These are phyloP conservation scores for Colletotrichum noveboracense DNA, from an alignment of 2,329 filamentous ascomycete genomes.

Conservation along the genomic window DNA sequence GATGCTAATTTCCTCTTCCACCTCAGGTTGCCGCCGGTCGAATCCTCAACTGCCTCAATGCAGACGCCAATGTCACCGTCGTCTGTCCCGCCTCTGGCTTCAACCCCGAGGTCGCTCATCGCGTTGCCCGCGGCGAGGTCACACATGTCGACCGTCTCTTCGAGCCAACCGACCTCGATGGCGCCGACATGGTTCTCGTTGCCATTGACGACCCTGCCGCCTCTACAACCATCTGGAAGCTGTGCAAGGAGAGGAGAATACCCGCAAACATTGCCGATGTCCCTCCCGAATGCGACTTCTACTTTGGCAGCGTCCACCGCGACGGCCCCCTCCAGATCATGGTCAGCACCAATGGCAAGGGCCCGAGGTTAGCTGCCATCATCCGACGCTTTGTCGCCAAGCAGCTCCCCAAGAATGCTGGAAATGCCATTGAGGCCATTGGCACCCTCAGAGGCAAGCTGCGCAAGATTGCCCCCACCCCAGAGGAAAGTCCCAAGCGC, in stretches of 20 bases:
- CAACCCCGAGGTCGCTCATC: constrained; percentile 86
- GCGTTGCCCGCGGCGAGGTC: constrained; percentile 77
- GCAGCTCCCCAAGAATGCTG: constrained; percentile 77
- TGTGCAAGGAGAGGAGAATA: constrained; percentile 85
- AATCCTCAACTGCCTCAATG: constrained; percentile 92
- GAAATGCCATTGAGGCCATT: constrained; percentile 84
- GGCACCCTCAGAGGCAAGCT: constrained; percentile 81
- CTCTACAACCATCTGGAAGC: constrained; percentile 90
- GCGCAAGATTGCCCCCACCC: constrained; percentile 74
- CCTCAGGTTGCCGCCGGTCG: constrained; percentile 89
- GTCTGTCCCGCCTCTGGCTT: constrained; percentile 81
- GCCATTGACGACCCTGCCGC: constrained; percentile 92
- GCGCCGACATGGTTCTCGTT: constrained; percentile 84
- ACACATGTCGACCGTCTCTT: constrained; percentile 84
- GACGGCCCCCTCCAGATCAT: constrained; percentile 97
- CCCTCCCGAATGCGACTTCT: constrained; percentile 96
- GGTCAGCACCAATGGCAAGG: constrained; percentile 98
- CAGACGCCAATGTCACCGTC: constrained; percentile 88
- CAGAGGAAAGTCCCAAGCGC: constrained; percentile 79
- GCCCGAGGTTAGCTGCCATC: constrained; percentile 86
- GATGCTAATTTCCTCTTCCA: not conserved
- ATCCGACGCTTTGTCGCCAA: constrained; percentile 83
- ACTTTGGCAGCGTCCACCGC: constrained; percentile 94
- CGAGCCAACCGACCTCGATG: constrained; percentile 83
- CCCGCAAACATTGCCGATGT: constrained; percentile 97